Conservation (phyloP, 1,284 basidiomycete genomes). For the Veloboletus limbatus region DNA sequence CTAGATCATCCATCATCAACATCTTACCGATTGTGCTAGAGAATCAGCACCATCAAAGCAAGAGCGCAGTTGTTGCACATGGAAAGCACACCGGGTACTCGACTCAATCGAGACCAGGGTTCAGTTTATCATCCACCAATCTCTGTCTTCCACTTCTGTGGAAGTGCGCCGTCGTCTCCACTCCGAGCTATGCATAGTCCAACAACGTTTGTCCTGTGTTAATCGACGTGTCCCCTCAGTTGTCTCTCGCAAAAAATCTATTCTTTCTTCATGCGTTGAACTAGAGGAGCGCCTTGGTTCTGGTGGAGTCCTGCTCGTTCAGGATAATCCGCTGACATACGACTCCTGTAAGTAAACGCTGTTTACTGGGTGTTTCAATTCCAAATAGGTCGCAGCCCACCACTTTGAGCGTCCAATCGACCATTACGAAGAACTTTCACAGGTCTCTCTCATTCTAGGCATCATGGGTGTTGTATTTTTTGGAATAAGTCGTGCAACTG, state of each 20-base stretch:
- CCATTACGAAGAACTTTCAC: constrained; percentile 13
- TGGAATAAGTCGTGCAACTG: constrained; percentile 15
- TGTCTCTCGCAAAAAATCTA: neutral
- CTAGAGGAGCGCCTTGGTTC: neutral
- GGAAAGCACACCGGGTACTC: neutral
- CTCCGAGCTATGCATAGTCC: neutral
- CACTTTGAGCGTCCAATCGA: neutral
- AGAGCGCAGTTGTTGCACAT: neutral
- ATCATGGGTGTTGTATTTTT: constrained; percentile 22
- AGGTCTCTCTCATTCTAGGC: constrained; percentile 24
- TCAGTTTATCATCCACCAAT: neutral
- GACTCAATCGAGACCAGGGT: neutral
- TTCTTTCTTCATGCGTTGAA: neutral
- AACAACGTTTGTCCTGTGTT: neutral
- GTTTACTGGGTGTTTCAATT: too few species aligned
- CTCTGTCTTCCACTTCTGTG: neutral
- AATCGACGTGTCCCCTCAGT: neutral
- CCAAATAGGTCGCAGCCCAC: constrained; percentile 1
- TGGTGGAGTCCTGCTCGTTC: too few species aligned
- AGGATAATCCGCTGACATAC: neutral
- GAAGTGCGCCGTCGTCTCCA: too few species aligned
- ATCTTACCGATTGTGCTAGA: too few species aligned
- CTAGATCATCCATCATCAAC: too few species aligned
- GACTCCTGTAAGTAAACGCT: constrained; percentile 6
- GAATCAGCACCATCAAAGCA: neutral